Evolutionary conservation across 495 filamentous ascomycete species (phyloP).

Genomic region (Penicillium ochrochloron): DNA sequence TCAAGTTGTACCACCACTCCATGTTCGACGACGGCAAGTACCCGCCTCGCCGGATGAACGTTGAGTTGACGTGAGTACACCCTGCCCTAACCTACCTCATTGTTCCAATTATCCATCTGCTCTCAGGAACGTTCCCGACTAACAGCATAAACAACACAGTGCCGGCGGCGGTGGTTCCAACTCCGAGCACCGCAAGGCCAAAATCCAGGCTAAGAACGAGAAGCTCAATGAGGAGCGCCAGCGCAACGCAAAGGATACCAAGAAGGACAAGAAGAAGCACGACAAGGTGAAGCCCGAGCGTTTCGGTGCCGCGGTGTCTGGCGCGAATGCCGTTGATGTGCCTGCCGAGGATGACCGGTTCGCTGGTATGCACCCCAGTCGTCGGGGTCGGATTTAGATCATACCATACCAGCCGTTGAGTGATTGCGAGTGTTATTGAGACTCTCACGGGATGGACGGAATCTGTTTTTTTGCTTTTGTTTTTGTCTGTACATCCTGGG

Average conservation of each 20-base stretch:
- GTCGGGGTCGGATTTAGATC: constrained; percentile 52
- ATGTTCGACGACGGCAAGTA: constrained; percentile 72
- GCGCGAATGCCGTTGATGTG: constrained; percentile 31
- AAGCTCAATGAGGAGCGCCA: constrained; percentile 83
- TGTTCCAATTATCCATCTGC: neutral
- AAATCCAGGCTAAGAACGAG: constrained; percentile 83
- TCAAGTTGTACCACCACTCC: constrained; percentile 87
- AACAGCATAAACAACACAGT: constrained; percentile 20
- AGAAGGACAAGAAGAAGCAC: constrained; percentile 49
- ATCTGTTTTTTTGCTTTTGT: neutral
- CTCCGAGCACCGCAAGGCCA: constrained; percentile 67
- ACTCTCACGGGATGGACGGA: neutral
- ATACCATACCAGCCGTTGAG: neutral
- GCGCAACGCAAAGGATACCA: constrained; percentile 56
- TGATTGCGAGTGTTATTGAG: neutral
- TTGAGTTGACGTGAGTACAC: constrained; percentile 79
- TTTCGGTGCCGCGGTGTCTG: constrained; percentile 12
- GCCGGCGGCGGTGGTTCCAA: constrained; percentile 82
- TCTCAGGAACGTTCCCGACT: constrained; percentile 18
- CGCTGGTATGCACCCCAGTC: constrained; percentile 63
- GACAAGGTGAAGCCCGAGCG: constrained; percentile 24
- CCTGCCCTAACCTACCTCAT: neutral
- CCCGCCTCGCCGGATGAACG: constrained; percentile 76
- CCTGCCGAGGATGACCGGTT: constrained; percentile 40
- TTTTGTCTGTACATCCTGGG: constrained; percentile 17